Percentiles rank a stretch among this genome's conserved stretches.
phyloP scores from a whole-genome alignment of 1,284 basidiomycete species.

The Wallemia hederae region DNA sequence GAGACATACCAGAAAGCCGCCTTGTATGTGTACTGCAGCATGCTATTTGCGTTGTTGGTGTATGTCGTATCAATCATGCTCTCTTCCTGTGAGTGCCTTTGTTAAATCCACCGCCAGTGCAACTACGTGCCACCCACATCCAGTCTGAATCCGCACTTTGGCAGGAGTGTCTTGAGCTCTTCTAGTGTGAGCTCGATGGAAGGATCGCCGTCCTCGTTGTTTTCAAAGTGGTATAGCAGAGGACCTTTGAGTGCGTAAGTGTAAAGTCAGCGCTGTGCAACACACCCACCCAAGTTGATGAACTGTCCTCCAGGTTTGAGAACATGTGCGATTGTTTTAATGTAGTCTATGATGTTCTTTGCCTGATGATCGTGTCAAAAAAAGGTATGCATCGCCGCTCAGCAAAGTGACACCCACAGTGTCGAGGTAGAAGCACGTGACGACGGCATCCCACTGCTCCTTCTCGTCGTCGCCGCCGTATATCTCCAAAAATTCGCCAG shows the following conservation, averaged over 20 bases:
- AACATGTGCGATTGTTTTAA: constrained; percentile 47
- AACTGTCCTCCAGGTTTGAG: constrained; percentile 57
- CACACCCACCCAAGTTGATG: constrained; percentile 48
- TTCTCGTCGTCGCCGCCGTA: constrained; percentile 37
- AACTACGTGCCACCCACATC: constrained; percentile 23
- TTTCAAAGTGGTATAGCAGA: constrained; percentile 86
- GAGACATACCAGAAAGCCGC: constrained; percentile 15
- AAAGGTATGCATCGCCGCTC: constrained; percentile 1
- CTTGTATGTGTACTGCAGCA: constrained; percentile 74
- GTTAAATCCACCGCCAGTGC: neutral
- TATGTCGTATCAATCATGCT: constrained; percentile 52
- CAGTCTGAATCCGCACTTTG: constrained; percentile 52
- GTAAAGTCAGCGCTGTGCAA: neutral
- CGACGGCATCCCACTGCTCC: constrained; percentile 55
- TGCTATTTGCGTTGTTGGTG: constrained; percentile 47
- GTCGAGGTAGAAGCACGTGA: constrained; percentile 96
- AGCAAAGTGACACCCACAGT: constrained; percentile 26
- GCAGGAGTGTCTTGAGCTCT: constrained; percentile 49
- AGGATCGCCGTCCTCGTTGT: constrained; percentile 43
- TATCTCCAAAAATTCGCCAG: constrained; percentile 77
- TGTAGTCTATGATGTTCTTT: constrained; percentile 68
- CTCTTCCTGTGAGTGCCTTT: constrained; percentile 31
- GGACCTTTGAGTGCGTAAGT: constrained; percentile 28
- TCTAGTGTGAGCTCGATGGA: constrained; percentile 69
- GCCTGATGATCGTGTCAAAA: constrained; percentile 23